Evolutionary conservation across 1,284 basidiomycete species (phyloP).

Genomic region (Naganishia liquefaciens): DNA sequence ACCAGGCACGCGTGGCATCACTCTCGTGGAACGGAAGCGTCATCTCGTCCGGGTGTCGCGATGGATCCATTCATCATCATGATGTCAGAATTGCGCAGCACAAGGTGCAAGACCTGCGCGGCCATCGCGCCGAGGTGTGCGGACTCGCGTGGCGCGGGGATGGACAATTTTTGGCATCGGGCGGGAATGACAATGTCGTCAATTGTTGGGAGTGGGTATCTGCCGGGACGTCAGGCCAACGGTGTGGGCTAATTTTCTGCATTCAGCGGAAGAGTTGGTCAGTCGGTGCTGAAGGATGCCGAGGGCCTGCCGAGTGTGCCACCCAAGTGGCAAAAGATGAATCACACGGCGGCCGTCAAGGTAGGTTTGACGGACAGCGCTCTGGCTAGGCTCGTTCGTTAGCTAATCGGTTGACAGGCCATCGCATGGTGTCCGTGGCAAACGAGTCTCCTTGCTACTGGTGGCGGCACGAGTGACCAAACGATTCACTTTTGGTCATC

Average conservation of each 20-base stretch:
- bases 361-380: slow-evolving; percentile 55
- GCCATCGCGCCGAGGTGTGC: slow-evolving; percentile 77
- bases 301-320: slow-evolving; percentile 61
- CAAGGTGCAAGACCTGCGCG: slow-evolving; percentile 83
- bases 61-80: slow-evolving; percentile 91
- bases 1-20: slow-evolving; percentile 71
- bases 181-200: slow-evolving; percentile 94
- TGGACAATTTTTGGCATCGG: slow-evolving; percentile 85
- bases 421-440: slow-evolving; percentile 99
- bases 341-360: slow-evolving; percentile 93
- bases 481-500: slow-evolving; percentile 92
- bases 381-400: not conserved
- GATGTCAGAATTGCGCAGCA: slow-evolving; percentile 84
- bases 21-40: slow-evolving; percentile 84
- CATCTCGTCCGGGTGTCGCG: slow-evolving; percentile 81
- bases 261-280: slow-evolving; percentile 60
- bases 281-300: slow-evolving; percentile 42
- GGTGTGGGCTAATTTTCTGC: too few relatives aligned
- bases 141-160: slow-evolving; percentile 69
- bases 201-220: slow-evolving; percentile 85
- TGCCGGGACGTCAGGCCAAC: too few relatives aligned
- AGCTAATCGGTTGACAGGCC: slow-evolving; percentile 61
- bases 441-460: slow-evolving; percentile 83
- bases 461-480: slow-evolving; percentile 92
- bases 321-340: slow-evolving; percentile 87